phyloP scores from a whole-genome alignment of 208 protist genomes.

The Leishmania lainsoni region DNA sequence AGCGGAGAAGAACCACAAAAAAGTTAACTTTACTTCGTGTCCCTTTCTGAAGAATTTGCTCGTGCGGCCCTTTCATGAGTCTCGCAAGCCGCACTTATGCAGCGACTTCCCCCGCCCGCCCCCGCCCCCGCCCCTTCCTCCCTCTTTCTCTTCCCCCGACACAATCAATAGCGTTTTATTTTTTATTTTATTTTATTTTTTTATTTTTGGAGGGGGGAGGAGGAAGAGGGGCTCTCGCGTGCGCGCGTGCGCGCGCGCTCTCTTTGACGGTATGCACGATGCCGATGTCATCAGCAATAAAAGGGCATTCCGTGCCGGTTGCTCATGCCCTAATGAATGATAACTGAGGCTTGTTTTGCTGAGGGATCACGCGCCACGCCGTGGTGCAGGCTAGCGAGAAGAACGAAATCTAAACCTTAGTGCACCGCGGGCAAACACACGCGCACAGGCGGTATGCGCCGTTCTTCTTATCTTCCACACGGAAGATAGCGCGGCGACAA shows the following conservation, averaged over 20 bases:
- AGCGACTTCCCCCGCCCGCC: neutral
- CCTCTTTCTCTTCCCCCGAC: no score
- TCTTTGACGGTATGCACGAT: no score
- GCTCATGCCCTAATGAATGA: neutral
- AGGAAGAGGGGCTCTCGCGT: no score
- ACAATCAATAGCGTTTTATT: no score
- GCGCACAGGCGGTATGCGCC: neutral
- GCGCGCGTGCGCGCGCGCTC: no score
- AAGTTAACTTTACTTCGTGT: neutral
- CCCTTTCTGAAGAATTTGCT: neutral
- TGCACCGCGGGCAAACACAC: neutral
- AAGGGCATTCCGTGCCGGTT: neutral
- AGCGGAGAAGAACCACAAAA: neutral
- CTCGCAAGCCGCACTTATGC: neutral
- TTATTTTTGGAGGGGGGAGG: no score
- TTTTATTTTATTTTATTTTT: no score
- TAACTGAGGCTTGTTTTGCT: neutral
- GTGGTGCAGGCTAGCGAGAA: neutral
- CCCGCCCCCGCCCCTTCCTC: no score
- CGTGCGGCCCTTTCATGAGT: neutral
- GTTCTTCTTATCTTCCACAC: neutral
- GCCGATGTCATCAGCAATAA: neutral
- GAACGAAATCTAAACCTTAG: neutral
- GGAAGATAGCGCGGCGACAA: neutral
- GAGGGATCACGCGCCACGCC: neutral